Base-by-base conservation (phyloP, 1,139 yeast species). In the Blastobotrys illinoisensis region DNA sequence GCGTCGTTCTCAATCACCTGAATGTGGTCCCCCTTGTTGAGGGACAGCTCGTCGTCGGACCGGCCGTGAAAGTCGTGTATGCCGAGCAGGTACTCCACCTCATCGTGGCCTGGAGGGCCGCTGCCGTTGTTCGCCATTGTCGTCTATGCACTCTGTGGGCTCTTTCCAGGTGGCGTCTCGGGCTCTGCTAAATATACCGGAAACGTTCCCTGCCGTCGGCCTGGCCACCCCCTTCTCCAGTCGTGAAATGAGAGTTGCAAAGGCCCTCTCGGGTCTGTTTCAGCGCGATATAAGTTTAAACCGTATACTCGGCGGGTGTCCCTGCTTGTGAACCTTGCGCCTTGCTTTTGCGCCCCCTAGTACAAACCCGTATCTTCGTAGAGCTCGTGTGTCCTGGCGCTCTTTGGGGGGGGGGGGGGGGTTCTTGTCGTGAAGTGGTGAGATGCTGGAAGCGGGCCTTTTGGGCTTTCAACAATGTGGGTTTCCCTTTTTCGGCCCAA, bases 1-100 rank as follows among this genome's bases (percentile, higher is more conserved):
- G 85, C 81, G 71, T 93, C 99, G 69, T 90, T 97, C 47, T 95
- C 89, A 24, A 95, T 79, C 14, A 93, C 90, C 68, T 90, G 95
- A 54, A 95, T 79, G 60, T 82, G 85, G 65, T 93, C 98, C 23
- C 98, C 98, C 23, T 86, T 82, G 51, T 77, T 78, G 60, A 93
- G 76, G 48, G 85, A 81, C 49, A 93, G 75, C 71, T 93, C 99
- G 70, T 95, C 99, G 23, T 89, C 96, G 58, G 91, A 76, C 53
- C 98, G 78, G 51, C 95, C 91, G 53, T 79, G 79, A 71, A 93
- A 93, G 69, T 87, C 93, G 70, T 90, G 95, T 60, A 90, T 82
- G 56, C 91, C 96, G 50, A 75, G 63, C 49, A 73, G 66, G 56
- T 68, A 70, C 48, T 67, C 70, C 44, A 57, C 57, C 21, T 60